Base-by-base conservation (phyloP, 2,329 filamentous ascomycete genomes). In the Colletotrichum sp. region DNA sequence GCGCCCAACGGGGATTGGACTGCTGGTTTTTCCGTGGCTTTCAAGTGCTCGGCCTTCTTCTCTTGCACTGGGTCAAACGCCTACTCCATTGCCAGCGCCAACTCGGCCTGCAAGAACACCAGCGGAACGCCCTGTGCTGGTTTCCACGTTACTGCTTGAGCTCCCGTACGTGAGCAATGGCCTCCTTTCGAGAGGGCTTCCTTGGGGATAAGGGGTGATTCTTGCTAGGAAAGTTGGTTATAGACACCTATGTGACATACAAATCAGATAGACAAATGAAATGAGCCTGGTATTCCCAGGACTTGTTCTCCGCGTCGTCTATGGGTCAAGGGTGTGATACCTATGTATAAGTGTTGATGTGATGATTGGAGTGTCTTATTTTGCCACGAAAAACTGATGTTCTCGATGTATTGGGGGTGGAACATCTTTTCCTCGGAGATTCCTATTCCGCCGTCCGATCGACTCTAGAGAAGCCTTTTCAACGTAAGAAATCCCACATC, bases 371-470 rank as follows among this genome's bases (percentile, higher is more conserved):
- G 9, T 22, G 0, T n/a, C 19, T 48, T 22, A 0, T 12, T n/a
- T 48, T n/a, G 6, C 39, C 19, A n/a, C 19, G 19, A n/a, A 6
- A 11, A 6, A 44, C 39, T 11, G 1, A 2, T 7, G 39, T 44
- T 2, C n/a, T 44, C 19, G 39, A 48, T 48, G 9, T 12, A 48
- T 0, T 1, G 0, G 9, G 3, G 19, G 6, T 12, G 39, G 3
- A 0, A n/a, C 1, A 48, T 48, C 0, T 4, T 48, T 2, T 11
- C 39, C 0, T 48, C 39, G 9, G 3, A 11, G n/a, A 48, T 22
- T n/a, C 0, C 3, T 48, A 0, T n/a, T 48, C 3, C 0, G 19
- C 39, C 39, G 9, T n/a, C 39, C 0, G 39, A n/a, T n/a, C 0
- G 39, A 22, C 3, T 48, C 39, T 4, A 4, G 39, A 12, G 1